Percentiles rank a stretch among this genome's conserved stretches.
Evolutionary conservation across 306 rosid genomes (phyloP).

Genomic region (Macrotyloma uniflorum): DNA sequence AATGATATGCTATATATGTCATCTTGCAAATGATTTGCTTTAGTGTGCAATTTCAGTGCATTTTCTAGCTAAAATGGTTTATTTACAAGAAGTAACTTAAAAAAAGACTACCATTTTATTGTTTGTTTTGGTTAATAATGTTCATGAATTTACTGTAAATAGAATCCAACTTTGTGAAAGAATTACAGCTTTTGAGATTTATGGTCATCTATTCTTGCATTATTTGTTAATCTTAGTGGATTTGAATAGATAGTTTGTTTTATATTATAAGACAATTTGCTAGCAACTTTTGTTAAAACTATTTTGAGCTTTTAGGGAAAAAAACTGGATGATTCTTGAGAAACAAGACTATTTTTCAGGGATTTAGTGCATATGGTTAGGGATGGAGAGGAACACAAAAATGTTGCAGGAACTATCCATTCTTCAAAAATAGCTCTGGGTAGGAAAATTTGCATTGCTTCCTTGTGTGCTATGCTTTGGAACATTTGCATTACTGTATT

Average conservation of each 20-base stretch:
- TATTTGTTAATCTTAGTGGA: constrained; percentile 17
- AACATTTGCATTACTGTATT: neutral
- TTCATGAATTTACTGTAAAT: constrained; percentile 7
- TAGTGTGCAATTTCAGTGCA: neutral
- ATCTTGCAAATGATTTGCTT: constrained; percentile 15
- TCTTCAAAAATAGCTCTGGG: neutral
- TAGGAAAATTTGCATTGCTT: constrained; percentile 2
- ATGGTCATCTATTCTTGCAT: constrained; percentile 5
- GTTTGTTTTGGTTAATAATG: constrained; percentile 11
- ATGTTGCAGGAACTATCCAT: constrained; percentile 18
- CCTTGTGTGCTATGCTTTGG: constrained; percentile 25
- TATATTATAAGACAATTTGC: constrained; percentile 3
- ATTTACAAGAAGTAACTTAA: neutral
- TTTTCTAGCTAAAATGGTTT: constrained; percentile 1
- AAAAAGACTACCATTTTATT: neutral
- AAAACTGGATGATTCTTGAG: neutral
- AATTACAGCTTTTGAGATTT: neutral
- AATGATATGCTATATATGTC: constrained; percentile 14
- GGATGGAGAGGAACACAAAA: constrained; percentile 11
- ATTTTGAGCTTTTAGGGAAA: constrained; percentile 3
- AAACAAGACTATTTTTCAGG: constrained; percentile 7
- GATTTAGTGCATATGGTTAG: constrained; percentile 24
- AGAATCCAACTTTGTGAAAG: constrained; percentile 8
- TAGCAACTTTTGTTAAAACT: constrained; percentile 6
- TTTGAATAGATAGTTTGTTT: neutral